Evolutionary conservation across 768 basidiomycete species (phyloP), one percentile per base, ranked within the genome.

Genomic region (Trametopsis cervina): DNA sequence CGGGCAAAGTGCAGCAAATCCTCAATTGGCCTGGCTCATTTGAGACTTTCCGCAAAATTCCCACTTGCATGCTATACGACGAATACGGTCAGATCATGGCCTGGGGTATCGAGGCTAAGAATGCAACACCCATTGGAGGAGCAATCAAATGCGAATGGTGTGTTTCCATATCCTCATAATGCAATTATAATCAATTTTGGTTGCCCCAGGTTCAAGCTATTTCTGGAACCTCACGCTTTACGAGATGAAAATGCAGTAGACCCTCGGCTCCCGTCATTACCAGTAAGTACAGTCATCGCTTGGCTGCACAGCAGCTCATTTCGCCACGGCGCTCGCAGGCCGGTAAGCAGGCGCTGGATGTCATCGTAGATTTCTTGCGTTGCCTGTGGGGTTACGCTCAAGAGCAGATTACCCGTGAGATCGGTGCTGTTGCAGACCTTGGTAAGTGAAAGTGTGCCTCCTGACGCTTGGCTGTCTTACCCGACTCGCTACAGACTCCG

Each of bases 71-170:
- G 27, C 63, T 92, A 13, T 94, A 92, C 53, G 81, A 89, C 54
- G 79, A 83, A 38, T 65, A 69, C 25, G 89, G 88, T 0, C 75
- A 75, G 51, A 81, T 92, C 1, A 57, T 89, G 20, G 83, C 86
- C 4, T 93, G 90, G 89, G 89, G 90, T 1, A 66, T 91, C 42
- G 86, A 91, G 67, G 90, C 90, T 2, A 91, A 91, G 70, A 88
- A 85, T 56, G 77, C 85, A 2, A 76, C 77, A 18, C 78, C 80
- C 2, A 75, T 82, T 67, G 71, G 76, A 2, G 86, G 88, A 5
- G 80, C 78, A 10, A 69, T 68, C 42, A 74, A 71, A 49, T 81
- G 74, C 46, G 78, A 78, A 66, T 77, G 77, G 78, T 74, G 53
- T 37, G 63, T 26, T 9, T 24, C 42, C 7, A n/a, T 13, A 29